Conservation (phyloP, 352 stramenopile genomes). For the Phytopythium aichiense region DNA sequence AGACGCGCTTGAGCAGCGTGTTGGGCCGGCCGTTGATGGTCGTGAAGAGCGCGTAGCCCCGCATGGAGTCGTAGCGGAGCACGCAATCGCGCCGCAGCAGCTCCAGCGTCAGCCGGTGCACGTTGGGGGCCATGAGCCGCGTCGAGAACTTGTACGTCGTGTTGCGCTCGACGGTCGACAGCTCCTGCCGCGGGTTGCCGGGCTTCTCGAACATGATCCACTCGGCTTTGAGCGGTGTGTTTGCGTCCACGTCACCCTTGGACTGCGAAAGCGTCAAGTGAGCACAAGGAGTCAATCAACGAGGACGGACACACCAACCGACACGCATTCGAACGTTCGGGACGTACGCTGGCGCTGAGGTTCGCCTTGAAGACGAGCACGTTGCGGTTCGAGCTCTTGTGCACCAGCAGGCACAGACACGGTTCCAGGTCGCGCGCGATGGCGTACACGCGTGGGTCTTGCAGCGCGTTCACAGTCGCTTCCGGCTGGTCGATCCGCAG, state of each 20-base stretch:
- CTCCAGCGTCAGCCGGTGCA: conserved; percentile 43
- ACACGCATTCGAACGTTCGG: background rate
- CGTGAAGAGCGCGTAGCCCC: conserved; percentile 42
- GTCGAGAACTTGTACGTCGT: conserved; percentile 53
- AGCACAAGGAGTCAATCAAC: background rate
- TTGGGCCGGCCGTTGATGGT: conserved; percentile 59
- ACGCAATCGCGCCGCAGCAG: conserved; percentile 43
- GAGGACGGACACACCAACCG: background rate
- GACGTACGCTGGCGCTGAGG: conserved; percentile 14
- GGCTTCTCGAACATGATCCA: conserved; percentile 71
- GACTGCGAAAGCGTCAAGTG: conserved; percentile 5
- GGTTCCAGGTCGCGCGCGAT: conserved; percentile 45
- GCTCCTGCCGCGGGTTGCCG: conserved; percentile 46
- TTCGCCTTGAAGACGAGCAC: conserved; percentile 48
- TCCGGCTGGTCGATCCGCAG: conserved; percentile 36
- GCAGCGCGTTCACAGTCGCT: conserved; percentile 13
- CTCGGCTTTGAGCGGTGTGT: conserved; percentile 39
- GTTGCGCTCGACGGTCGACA: conserved; percentile 47
- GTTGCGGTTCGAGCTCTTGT: conserved; percentile 63
- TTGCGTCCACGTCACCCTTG: conserved; percentile 26
- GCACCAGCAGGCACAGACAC: conserved; percentile 43
- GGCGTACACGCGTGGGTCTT: conserved; percentile 45
- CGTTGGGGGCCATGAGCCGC: conserved; percentile 33
- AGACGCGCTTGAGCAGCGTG: conserved; percentile 44
- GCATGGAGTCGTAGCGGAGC: conserved; percentile 33